Base-by-base conservation (phyloP, 1,284 basidiomycete genomes). In the Pisolithus thermaeus region DNA sequence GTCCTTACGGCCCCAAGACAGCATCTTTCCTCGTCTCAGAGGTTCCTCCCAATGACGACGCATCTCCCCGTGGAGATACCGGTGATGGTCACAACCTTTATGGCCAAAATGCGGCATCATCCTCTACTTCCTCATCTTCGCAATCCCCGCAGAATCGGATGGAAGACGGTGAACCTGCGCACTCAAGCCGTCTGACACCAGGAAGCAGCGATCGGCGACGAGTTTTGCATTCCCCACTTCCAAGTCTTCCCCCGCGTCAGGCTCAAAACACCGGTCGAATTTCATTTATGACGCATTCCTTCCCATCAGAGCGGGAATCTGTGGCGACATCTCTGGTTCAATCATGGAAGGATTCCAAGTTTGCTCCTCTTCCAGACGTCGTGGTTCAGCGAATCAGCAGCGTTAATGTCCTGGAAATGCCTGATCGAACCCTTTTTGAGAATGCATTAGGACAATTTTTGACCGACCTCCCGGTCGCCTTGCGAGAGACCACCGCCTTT, bases 401-500 rank as follows among this genome's bases (percentile, higher is more conserved):
- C 22, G 70, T 80, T 43, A 77, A 76, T 58, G 72, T 75, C 14
- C 71, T 74, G 36, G 83, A 84, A 59, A 80, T 86, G 76, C 84
- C 84, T 3, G 70, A 69, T 45, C 73, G 80, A 36, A 69, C 69
- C 25, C 68, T 70, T 9, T 86, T 81, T 55, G 77, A 83, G 39
- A 74, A 74, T 42, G 61, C 66, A 6, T 67, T 87, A 23, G 56
- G 63, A 28, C 63, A 68, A 11, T 84, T 87, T 64, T 59, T 83
- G 37, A 67, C 68, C 39, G 72, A 71, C n/a, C 69, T 86, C 28
- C 71, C 79, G 47, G 64, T 71, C 18, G 79, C 82, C 48, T 66
- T 86, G 46, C 73, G 74, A 47, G 84, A 85, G 55, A 83, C 80
- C 0, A 78, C 81, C 20, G 76, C 76, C 20, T 75, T 86, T 57